Percentiles rank a stretch among this genome's conserved stretches.
These are phyloP conservation scores for Penicillium coffeae DNA, from an alignment of 495 filamentous ascomycete genomes.

Conservation along the genomic window DNA sequence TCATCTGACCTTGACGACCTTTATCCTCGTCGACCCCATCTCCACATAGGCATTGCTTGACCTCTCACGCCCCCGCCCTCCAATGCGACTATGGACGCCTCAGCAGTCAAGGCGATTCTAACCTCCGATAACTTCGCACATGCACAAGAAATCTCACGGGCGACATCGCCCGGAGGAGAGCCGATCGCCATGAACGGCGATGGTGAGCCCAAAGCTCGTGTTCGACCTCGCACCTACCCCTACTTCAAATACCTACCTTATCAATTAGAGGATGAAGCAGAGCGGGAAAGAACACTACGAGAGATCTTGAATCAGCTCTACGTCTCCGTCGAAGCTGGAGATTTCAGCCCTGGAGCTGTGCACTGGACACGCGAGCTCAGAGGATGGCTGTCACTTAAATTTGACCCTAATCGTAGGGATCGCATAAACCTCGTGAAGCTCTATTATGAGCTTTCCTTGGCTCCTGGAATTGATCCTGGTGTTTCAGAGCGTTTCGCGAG, in stretches of 20 bases:
- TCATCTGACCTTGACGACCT: conserved; percentile 25
- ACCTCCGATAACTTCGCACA: conserved; percentile 47
- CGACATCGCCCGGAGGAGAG: conserved; percentile 63
- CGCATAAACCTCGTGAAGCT: conserved; percentile 80
- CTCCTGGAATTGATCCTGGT: conserved; percentile 78
- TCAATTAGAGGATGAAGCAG: conserved; percentile 67
- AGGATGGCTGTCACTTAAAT: conserved; percentile 94
- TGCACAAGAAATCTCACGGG: conserved; percentile 54
- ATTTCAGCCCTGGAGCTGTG: conserved; percentile 88
- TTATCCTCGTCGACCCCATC: conserved; percentile 19
- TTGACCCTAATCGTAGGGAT: conserved; percentile 81
- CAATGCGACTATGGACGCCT: conserved; percentile 37
- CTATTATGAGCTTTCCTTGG: conserved; percentile 91
- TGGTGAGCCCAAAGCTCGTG: conserved; percentile 57
- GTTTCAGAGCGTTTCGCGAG: conserved; percentile 88
- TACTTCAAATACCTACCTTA: conserved; percentile 91
- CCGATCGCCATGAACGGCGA: conserved; percentile 51
- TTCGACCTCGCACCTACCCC: conserved; percentile 85
- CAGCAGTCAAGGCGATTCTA: conserved; percentile 36
- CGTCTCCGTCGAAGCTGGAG: conserved; percentile 82
- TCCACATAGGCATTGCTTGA: conserved; percentile 15
- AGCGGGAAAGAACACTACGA: conserved; percentile 67
- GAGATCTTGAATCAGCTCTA: conserved; percentile 92
- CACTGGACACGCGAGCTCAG: conserved; percentile 97
- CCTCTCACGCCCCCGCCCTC: conserved; percentile 10